These are phyloP conservation scores for Pseudoscleropodium purum DNA, from an alignment of 225 moss, liverwort and hornwort genomes.

Conservation along the genomic window DNA sequence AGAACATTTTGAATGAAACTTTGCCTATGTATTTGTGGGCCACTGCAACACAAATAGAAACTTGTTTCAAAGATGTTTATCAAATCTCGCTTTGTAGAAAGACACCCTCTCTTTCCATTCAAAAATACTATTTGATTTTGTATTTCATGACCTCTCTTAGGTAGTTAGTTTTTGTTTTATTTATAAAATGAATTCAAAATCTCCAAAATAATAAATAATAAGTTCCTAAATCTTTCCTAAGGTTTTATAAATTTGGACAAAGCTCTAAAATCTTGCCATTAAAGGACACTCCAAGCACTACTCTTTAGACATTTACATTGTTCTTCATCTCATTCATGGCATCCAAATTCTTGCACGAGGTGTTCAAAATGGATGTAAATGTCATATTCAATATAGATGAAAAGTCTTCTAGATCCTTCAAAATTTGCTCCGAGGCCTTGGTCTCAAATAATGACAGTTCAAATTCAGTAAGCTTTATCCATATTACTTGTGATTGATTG, in stretches of 20 bases:
- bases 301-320: not conserved
- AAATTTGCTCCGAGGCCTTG: not conserved
- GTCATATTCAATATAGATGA: too few species aligned
- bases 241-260: not conserved
- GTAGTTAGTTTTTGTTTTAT: not conserved
- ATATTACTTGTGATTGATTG: not conserved
- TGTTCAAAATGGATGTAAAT: not conserved
- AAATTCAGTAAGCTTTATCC: not conserved
- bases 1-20: not conserved
- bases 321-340: not conserved
- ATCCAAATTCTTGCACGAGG: rapidly evolving
- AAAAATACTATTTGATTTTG: not conserved
- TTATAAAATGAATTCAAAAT: not conserved
- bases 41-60: rapidly evolving
- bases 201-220: not conserved
- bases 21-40: not conserved
- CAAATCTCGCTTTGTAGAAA: not conserved
- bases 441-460: not conserved
- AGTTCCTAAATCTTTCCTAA: rapidly evolving
- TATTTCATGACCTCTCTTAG: rapidly evolving
- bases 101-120: not conserved
- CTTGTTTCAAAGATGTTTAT: not conserved
- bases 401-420: not conserved
- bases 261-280: too few species aligned
- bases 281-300: rapidly evolving